Evolutionary conservation across 257 asterid genomes (phyloP).

Genomic region (Solanum neorickii): DNA sequence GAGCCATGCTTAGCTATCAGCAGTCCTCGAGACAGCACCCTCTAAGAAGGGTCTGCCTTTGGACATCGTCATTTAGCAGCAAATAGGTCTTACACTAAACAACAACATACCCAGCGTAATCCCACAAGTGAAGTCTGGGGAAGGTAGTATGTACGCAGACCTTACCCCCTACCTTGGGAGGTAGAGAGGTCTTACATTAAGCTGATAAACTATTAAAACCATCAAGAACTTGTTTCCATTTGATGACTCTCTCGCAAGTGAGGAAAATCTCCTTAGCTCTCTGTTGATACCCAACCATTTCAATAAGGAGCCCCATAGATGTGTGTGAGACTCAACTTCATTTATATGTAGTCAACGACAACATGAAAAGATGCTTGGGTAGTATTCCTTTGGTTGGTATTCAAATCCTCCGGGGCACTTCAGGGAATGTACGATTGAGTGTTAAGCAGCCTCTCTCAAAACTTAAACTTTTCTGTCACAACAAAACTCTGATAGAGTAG

Average conservation of each 20-base stretch:
- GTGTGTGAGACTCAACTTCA: not conserved
- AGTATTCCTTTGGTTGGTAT: not conserved
- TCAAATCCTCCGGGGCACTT: not conserved
- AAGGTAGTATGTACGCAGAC: not conserved
- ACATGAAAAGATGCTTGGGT: not conserved
- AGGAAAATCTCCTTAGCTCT: not conserved
- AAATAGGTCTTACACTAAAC: not conserved
- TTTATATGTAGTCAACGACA: not conserved
- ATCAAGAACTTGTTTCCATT: not conserved
- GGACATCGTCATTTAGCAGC: not conserved
- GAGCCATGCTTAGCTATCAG: not conserved
- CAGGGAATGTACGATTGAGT: not conserved
- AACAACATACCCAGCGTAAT: not conserved
- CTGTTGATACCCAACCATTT: not conserved
- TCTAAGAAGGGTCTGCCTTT: not conserved
- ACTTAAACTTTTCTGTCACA: not conserved
- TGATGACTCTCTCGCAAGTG: not conserved
- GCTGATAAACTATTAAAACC: not conserved
- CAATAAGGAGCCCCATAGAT: not conserved
- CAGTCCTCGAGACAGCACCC: not conserved
- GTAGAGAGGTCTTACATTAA: not conserved
- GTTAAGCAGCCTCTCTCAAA: not conserved
- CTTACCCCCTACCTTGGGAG: not conserved
- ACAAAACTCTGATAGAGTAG: not conserved
- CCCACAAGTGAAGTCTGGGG: rapidly evolving